Percentiles rank a stretch among this genome's conserved stretches.
phyloP scores from a whole-genome alignment of 2,329 filamentous ascomycete genomes.

The Metarhizium anisopliae region DNA sequence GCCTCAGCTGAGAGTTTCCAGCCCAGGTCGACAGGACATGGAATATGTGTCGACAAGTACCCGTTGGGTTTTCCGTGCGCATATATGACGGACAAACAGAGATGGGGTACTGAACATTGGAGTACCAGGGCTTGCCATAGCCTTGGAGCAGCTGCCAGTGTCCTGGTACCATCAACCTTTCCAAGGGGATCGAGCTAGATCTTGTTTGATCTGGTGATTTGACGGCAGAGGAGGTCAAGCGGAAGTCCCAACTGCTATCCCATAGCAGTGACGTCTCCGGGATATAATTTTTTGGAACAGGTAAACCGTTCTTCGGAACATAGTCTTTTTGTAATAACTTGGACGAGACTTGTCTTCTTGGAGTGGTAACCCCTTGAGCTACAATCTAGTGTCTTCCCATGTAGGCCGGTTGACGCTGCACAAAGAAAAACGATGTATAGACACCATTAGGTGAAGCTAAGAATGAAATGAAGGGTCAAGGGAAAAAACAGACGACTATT shows the following conservation, averaged over 20 bases:
- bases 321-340: conserved; percentile 40
- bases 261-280: conserved; percentile 39
- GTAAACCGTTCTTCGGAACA: conserved; percentile 44
- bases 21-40: conserved; percentile 37
- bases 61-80: conserved; percentile 52
- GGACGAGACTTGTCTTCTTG: conserved; percentile 27
- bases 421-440: no score
- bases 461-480: not conserved
- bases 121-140: conserved; percentile 56
- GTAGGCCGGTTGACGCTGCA: not conserved
- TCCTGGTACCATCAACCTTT: conserved; percentile 48
- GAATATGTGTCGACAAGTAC: conserved; percentile 49
- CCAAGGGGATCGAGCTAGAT: conserved; percentile 15
- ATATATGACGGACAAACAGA: conserved; percentile 55
- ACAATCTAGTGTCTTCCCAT: not conserved
- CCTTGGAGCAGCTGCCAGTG: conserved; percentile 59
- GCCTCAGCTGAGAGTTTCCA: conserved; percentile 37
- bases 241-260: conserved; percentile 50
- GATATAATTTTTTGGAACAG: conserved; percentile 42
- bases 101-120: conserved; percentile 56
- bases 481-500: not conserved
- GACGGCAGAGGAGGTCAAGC: conserved; percentile 35
- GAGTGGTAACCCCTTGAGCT: conserved; percentile 19
- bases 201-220: conserved; percentile 32
- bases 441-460: no score